These are phyloP conservation scores for Helianthus annuus DNA, from an alignment of 129 eudicot genomes.

Conservation along the genomic window DNA sequence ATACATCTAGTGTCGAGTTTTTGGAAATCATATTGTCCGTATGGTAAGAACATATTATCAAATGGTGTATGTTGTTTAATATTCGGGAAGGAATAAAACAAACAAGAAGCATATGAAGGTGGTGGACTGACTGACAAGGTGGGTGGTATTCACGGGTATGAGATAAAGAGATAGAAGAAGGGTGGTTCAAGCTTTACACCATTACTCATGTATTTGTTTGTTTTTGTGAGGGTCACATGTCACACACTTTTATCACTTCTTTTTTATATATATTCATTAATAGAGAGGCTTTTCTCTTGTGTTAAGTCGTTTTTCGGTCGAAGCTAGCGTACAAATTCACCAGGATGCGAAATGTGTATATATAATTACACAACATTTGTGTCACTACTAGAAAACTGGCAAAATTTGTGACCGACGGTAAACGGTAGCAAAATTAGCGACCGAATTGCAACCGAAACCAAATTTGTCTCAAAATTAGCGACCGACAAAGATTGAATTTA, in stretches of 20 bases:
- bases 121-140: too few species aligned
- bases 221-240: constrained; percentile 18
- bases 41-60: neutral
- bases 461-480: too few species aligned
- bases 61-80: neutral
- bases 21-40: neutral
- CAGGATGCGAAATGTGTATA: neutral
- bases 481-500: too few species aligned
- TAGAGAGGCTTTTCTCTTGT: too few species aligned
- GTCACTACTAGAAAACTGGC: too few species aligned
- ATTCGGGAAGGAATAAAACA: neutral
- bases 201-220: constrained; percentile 22
- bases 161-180: constrained; percentile 34
- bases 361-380: neutral
- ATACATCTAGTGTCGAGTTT: neutral
- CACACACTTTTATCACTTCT: constrained; percentile 13
- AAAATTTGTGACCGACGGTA: too few species aligned
- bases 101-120: constrained; percentile 11
- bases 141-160: constrained; percentile 30
- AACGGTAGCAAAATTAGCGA: too few species aligned
- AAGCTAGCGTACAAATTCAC: too few species aligned
- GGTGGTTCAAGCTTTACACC: constrained; percentile 21
- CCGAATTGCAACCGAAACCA: too few species aligned
- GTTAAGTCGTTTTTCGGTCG: neutral
- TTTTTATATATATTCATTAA: too few species aligned